Base-by-base conservation (phyloP, 2,329 filamentous ascomycete genomes). In the Aspergillus nomiae region DNA sequence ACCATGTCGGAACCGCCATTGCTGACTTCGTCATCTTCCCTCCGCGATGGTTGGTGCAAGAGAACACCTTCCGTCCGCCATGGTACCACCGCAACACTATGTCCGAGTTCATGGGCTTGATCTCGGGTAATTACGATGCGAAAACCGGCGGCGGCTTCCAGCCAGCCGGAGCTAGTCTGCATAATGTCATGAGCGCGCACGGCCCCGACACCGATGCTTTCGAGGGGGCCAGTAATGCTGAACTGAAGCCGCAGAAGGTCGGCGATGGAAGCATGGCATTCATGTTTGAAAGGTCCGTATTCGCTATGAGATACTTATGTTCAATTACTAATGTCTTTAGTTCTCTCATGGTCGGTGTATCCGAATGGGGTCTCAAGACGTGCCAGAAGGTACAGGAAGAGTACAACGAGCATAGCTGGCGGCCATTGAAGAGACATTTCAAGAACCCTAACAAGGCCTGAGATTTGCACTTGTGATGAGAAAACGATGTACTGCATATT, bases 351-450 rank as follows among this genome's bases (percentile, higher is more conserved):
- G 85, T 91, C 30, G 89, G 89, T 3, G 89, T 91, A 28, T 90
- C 89, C 2, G 88, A 90, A 66, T 92, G 89, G 89, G 89, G 88
- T 1, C 75, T 91, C 65, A 89, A 87, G 76, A 86, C 86, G 65
- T 94, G 89, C 73, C 78, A 83, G 71, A 91, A 91, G 77, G 85
- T 91, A 46, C 89, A 91, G 80, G 83, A 87, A 67, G 86, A 86
- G 61, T 96, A 95, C 73, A 93, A 88, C 73, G 87, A 89, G 62
- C 90, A 96, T 81, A 94, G 91, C 74, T 97, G 92, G 92, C 88
- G 83, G 32, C 85, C 85, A 0, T 79, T 91, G 58, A 86, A 86
- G 76, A 83, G 87, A 50, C 86, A 90, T 72, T 91, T 89, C 66
- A 81, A 81, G 72, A 81, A 81, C 71, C 83, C 84, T 21, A 80